Conservation (phyloP, 2,329 filamentous ascomycete genomes). For the Trichoderma asperellum region DNA sequence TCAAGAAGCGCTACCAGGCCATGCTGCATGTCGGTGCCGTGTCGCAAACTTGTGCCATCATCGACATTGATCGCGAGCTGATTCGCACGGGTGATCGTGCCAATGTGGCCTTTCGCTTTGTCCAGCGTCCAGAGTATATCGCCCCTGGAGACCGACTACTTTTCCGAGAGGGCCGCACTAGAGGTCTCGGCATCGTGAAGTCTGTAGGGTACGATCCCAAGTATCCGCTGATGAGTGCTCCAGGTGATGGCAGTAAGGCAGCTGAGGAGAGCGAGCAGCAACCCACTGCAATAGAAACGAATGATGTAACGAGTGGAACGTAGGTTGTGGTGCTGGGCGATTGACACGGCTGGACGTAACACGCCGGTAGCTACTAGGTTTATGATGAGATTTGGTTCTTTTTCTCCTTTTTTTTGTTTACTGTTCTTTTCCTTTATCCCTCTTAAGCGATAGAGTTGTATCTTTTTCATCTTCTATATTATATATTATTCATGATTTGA, state of each 20-base stretch:
- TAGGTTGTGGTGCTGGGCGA: background rate
- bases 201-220: slow-evolving; percentile 80
- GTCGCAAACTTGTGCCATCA: slow-evolving; percentile 93
- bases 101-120: slow-evolving; percentile 89
- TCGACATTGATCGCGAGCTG: slow-evolving; percentile 94
- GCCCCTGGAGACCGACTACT: slow-evolving; percentile 85
- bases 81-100: slow-evolving; percentile 96
- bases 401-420: background rate
- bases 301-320: slow-evolving; percentile 10
- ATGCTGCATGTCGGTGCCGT: slow-evolving; percentile 97
- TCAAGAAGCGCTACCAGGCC: slow-evolving; percentile 94
- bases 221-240: slow-evolving; percentile 46
- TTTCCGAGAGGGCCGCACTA: slow-evolving; percentile 93
- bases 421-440: background rate
- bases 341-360: background rate
- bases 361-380: background rate
- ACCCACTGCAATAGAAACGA: background rate
- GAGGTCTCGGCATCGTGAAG: slow-evolving; percentile 94
- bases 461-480: background rate
- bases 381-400: background rate
- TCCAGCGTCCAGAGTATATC: slow-evolving; percentile 91
- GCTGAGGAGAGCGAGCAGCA: background rate
- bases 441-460: slow-evolving; percentile 8
- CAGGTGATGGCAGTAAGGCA: slow-evolving; percentile 23
- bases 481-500: background rate